These are phyloP conservation scores for Chrysanthemum lavandulifolium DNA, from an alignment of 129 eudicot species.

Conservation along the genomic window DNA sequence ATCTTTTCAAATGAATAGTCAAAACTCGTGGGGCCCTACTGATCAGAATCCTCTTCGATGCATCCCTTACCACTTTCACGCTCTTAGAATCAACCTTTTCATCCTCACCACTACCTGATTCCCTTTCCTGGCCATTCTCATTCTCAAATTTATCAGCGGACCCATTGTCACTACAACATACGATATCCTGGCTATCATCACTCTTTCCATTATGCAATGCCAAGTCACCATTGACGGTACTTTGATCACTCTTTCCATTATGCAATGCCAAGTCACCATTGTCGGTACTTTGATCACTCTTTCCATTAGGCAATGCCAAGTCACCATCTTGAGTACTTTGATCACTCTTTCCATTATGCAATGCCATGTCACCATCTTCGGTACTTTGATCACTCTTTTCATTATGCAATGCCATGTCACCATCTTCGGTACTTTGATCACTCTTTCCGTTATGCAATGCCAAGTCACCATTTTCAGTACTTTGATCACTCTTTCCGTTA, in stretches of 20 bases:
- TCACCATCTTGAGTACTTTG: no score
- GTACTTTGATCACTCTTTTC: slow-evolving; percentile 27
- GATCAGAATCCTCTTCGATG: slow-evolving; percentile 76
- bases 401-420: neutral
- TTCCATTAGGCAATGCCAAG: neutral
- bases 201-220: neutral
- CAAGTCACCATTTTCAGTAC: no score
- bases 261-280: slow-evolving; percentile 22
- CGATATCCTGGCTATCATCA: slow-evolving; percentile 26
- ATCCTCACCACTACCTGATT: slow-evolving; percentile 41
- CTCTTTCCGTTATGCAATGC: neutral
- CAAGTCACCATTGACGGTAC: no score
- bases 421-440: no score
- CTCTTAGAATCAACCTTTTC: slow-evolving; percentile 46
- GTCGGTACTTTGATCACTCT: slow-evolving; percentile 29
- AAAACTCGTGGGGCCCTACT: slow-evolving; percentile 66
- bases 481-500: neutral
- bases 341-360: slow-evolving; percentile 27
- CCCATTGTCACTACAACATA: slow-evolving; percentile 20
- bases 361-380: slow-evolving; percentile 22
- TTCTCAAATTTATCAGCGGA: slow-evolving; percentile 21
- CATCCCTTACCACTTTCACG: slow-evolving; percentile 83
- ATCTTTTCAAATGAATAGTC: slow-evolving; percentile 89
- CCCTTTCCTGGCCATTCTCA: slow-evolving; percentile 26
- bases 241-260: slow-evolving; percentile 23